Conservation (phyloP, 2,329 filamentous ascomycete species). For the Colletotrichum sp. region DNA sequence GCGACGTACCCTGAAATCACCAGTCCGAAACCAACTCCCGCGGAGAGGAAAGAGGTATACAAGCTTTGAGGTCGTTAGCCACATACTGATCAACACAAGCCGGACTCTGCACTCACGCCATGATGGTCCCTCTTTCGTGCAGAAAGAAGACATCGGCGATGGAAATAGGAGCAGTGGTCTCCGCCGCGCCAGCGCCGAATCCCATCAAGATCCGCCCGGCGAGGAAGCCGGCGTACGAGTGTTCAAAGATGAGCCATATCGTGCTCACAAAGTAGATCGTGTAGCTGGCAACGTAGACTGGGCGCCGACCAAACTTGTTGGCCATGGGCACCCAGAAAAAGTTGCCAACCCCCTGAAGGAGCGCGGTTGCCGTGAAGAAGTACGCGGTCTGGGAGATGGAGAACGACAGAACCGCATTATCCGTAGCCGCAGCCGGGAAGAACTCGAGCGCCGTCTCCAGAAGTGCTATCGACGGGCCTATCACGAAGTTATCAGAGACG, state of each 20-base stretch:
- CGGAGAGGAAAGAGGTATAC: slow-evolving; percentile 43
- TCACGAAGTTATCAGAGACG: background rate
- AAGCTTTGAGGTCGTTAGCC: slow-evolving; percentile 22
- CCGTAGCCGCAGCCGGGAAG: slow-evolving; percentile 40
- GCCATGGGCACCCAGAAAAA: slow-evolving; percentile 50
- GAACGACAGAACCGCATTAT: slow-evolving; percentile 27
- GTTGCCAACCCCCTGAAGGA: slow-evolving; percentile 53
- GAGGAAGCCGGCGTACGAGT: slow-evolving; percentile 44
- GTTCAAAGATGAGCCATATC: slow-evolving; percentile 48
- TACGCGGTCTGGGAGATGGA: slow-evolving; percentile 51
- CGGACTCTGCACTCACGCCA: slow-evolving; percentile 41
- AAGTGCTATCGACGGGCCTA: slow-evolving; percentile 53
- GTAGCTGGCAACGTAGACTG: slow-evolving; percentile 48
- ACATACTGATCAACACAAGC: background rate
- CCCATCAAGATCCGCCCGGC: slow-evolving; percentile 55
- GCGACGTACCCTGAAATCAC: slow-evolving; percentile 41
- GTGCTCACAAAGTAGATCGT: slow-evolving; percentile 43
- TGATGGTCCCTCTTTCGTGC: slow-evolving; percentile 56
- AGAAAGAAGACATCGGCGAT: slow-evolving; percentile 62
- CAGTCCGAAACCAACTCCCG: slow-evolving; percentile 46
- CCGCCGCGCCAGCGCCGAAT: slow-evolving; percentile 56
- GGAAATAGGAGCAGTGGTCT: slow-evolving; percentile 54
- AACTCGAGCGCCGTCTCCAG: slow-evolving; percentile 49
- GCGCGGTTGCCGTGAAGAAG: slow-evolving; percentile 56
- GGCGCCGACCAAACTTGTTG: slow-evolving; percentile 49